Evolutionary conservation across 371 early-diverging fungal genomes (phyloP).

Genomic region (Mucor saturninus): DNA sequence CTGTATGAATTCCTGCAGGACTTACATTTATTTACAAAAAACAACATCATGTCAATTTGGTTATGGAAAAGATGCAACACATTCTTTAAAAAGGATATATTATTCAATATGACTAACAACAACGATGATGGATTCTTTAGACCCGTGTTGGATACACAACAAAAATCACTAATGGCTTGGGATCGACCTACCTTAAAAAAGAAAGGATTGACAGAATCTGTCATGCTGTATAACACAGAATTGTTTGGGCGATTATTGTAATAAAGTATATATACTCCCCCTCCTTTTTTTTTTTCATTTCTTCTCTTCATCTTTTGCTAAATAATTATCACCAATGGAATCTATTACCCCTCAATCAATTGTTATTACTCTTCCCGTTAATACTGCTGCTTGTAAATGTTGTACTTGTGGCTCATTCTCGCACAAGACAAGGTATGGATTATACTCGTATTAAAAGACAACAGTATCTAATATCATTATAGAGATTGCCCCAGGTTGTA

Average conservation of each 20-base stretch:
- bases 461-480: not conserved
- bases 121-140: constrained; percentile 9
- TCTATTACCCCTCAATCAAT: not conserved
- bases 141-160: constrained; percentile 14
- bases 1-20: constrained; percentile 10
- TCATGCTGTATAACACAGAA: constrained; percentile 16
- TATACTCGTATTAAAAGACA: not conserved
- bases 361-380: constrained; percentile 7
- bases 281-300: not conserved
- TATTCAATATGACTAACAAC: constrained; percentile 6
- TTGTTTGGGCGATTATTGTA: constrained; percentile 18
- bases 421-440: constrained; percentile 23
- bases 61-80: constrained; percentile 20
- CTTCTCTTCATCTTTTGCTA: not conserved
- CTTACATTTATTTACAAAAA: constrained; percentile 9
- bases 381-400: constrained; percentile 12
- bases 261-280: not conserved
- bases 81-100: constrained; percentile 17
- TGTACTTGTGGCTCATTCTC: constrained; percentile 25
- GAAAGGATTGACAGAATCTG: constrained; percentile 14
- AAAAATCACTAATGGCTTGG: constrained; percentile 22
- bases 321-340: not conserved
- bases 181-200: constrained; percentile 7
- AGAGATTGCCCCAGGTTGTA: constrained; percentile 9
- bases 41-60: constrained; percentile 23